A percentile compares a stretch with the other conserved stretches of the same genome.
These are phyloP conservation scores for Fomitopsis pulvina DNA, from an alignment of 768 basidiomycete genomes.

Conservation along the genomic window DNA sequence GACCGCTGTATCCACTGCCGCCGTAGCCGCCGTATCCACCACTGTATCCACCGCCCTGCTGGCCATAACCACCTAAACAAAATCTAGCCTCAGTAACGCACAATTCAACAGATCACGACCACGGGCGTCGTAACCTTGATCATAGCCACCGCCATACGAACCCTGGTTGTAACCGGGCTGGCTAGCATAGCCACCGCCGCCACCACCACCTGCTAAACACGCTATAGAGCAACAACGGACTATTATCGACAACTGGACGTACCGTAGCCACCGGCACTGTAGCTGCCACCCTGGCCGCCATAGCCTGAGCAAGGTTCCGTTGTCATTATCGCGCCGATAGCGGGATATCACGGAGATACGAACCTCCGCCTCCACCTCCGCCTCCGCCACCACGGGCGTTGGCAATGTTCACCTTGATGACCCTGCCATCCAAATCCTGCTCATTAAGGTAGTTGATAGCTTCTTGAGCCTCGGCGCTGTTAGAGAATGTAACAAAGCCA, in stretches of 20 bases:
- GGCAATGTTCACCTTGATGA: constrained; percentile 83
- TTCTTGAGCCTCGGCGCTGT: constrained; percentile 57
- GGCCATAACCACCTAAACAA: constrained; percentile 13
- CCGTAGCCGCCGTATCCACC: too few species aligned
- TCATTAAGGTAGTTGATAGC: constrained; percentile 81
- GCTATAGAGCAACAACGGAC: not conserved
- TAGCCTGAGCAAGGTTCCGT: not conserved
- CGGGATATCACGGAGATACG: constrained; percentile 4
- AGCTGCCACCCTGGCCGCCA: constrained; percentile 4
- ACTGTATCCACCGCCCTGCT: too few species aligned
- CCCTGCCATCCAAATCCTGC: constrained; percentile 87
- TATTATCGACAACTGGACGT: too few species aligned
- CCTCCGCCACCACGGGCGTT: constrained; percentile 59
- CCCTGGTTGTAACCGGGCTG: too few species aligned
- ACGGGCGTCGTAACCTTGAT: constrained; percentile 9
- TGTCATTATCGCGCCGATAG: constrained; percentile 4
- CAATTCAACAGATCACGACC: not conserved
- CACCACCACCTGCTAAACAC: not conserved
- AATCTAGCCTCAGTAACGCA: constrained; percentile 2
- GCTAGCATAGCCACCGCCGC: constrained; percentile 27
- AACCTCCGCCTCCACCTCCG: constrained; percentile 31
- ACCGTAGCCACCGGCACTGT: not conserved
- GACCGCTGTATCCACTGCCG: constrained; percentile 23
- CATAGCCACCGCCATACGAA: constrained; percentile 18
- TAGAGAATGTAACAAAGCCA: constrained; percentile 84